phyloP scores from a whole-genome alignment of 805 yeast genomes.

The Starmerella tilneyi region DNA sequence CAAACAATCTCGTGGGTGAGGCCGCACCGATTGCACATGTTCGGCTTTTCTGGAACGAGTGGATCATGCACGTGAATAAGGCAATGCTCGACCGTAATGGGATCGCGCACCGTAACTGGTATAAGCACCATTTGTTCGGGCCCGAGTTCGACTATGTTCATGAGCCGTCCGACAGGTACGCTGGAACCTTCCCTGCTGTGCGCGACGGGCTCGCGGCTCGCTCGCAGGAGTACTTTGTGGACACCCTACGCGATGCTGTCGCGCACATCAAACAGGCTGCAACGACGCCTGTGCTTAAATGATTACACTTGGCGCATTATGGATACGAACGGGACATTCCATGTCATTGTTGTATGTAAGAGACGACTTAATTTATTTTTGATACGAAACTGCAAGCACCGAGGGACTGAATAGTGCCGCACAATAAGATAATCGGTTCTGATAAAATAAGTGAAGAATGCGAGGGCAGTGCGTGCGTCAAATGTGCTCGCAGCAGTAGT shows the following conservation, averaged over 20 bases:
- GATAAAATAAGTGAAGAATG: too few species aligned
- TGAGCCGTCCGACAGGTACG: slow-evolving; percentile 33
- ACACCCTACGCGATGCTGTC: slow-evolving; percentile 18
- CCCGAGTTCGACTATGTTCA: slow-evolving; percentile 52
- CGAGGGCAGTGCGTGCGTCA: too few species aligned
- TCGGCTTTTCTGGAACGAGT: slow-evolving; percentile 75
- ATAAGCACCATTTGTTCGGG: slow-evolving; percentile 58
- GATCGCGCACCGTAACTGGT: slow-evolving; percentile 49
- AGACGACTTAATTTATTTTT: too few species aligned
- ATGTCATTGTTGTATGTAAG: too few species aligned
- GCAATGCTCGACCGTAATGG: slow-evolving; percentile 39
- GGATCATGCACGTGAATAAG: slow-evolving; percentile 46
- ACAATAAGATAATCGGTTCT: too few species aligned
- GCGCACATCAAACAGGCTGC: slow-evolving; percentile 15
- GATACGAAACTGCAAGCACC: too few species aligned
- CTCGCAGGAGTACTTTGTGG: slow-evolving; percentile 46
- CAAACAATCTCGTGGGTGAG: slow-evolving; percentile 35
- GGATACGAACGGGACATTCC: neutral
- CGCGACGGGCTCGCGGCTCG: slow-evolving; percentile 51
- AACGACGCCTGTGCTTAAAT: neutral
- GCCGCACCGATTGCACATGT: slow-evolving; percentile 61
- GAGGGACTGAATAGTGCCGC: too few species aligned
- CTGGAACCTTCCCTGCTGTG: slow-evolving; percentile 67
- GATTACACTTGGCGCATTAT: neutral
- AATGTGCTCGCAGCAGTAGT: too few species aligned